These are phyloP conservation scores for Cucurbita argyrosperma DNA, from an alignment of 306 rosid genomes.

Conservation along the genomic window DNA sequence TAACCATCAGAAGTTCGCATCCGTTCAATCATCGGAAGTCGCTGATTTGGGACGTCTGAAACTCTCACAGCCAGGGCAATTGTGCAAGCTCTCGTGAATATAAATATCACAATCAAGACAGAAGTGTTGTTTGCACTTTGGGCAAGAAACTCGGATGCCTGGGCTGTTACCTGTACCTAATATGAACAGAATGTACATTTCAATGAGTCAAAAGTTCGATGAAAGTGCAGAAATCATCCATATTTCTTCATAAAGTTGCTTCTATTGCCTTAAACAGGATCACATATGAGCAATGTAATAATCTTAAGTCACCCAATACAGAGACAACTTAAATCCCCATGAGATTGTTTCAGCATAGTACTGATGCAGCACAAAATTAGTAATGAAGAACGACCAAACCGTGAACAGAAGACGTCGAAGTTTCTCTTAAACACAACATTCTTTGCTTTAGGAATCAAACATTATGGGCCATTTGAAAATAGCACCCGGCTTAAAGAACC, in stretches of 20 bases:
- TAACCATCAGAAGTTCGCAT: conserved; percentile 6
- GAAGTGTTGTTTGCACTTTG: conserved; percentile 74
- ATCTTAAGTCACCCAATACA: background rate
- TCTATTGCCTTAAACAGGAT: background rate
- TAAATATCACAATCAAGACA: conserved; percentile 90
- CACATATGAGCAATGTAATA: background rate
- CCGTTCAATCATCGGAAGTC: conserved; percentile 8
- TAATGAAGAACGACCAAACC: background rate
- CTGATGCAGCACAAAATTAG: background rate
- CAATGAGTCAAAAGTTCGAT: background rate
- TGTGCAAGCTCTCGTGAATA: conserved; percentile 86
- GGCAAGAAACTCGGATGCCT: conserved; percentile 56
- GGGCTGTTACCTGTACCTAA: conserved; percentile 59
- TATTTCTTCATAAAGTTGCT: background rate
- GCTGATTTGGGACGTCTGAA: conserved; percentile 43
- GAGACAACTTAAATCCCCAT: background rate
- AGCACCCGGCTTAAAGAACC: background rate
- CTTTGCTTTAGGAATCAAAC: background rate
- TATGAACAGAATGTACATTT: background rate
- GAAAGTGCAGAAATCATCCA: background rate
- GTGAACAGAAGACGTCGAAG: background rate
- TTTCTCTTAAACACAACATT: background rate
- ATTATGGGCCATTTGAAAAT: background rate
- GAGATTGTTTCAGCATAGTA: background rate
- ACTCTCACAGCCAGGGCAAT: conserved; percentile 95